A percentile compares a stretch with the other conserved stretches of the same genome.
phyloP scores from a whole-genome alignment of 2,329 filamentous ascomycete species.

The Dactylellina cionopaga region DNA sequence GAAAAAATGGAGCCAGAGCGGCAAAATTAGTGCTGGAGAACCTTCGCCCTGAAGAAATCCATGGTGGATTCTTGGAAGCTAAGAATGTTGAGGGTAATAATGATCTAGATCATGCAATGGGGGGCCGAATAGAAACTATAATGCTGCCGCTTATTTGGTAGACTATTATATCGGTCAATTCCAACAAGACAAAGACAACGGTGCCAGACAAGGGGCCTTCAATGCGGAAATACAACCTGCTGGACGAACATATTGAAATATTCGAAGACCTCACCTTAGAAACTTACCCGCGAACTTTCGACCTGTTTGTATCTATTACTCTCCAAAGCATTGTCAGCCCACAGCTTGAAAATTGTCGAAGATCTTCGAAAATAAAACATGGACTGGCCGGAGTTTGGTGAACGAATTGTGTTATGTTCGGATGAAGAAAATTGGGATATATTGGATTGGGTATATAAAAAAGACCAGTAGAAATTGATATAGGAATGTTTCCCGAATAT shows the following conservation, averaged over 20 bases:
- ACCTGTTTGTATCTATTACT: not conserved
- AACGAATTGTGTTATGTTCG: not conserved
- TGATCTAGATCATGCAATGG: not conserved
- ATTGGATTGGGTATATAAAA: conserved; percentile 12
- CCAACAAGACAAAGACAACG: too few relatives aligned
- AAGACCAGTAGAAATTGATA: not conserved
- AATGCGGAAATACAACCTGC: too few relatives aligned
- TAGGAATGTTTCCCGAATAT: conserved; percentile 6
- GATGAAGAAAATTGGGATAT: conserved; percentile 14
- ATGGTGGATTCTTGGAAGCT: not conserved
- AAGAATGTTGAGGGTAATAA: not conserved
- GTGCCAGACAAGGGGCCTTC: too few relatives aligned
- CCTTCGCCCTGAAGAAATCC: not conserved
- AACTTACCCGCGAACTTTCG: not conserved
- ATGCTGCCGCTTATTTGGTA: not conserved
- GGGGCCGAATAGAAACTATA: not conserved
- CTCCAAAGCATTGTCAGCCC: not conserved
- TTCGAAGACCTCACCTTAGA: not conserved
- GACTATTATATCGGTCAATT: not conserved
- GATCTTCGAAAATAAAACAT: not conserved
- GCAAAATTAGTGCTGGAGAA: not conserved
- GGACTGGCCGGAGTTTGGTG: not conserved
- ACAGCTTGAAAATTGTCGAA: not conserved
- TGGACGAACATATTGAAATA: not conserved
- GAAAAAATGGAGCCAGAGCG: not conserved